Base-by-base conservation (phyloP, 2,329 filamentous ascomycete species). In the Apiospora aurea region DNA sequence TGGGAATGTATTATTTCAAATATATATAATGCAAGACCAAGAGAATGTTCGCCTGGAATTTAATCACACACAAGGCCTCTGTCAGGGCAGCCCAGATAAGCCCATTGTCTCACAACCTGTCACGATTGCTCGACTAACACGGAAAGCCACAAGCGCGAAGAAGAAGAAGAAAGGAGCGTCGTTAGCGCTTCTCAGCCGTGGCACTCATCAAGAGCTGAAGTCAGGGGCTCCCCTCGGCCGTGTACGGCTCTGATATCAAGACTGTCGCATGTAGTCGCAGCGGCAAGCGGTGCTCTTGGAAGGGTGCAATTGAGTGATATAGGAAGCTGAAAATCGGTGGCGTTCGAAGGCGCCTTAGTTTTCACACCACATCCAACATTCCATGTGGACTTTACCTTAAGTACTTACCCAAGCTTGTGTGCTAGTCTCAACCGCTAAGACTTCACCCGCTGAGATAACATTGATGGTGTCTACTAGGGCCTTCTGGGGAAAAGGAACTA, bases 101-200 rank as follows among this genome's bases (percentile, higher is more conserved):
- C 34, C 34, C 57, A 41, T 64, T 41, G 57, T 64, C 57, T 64
- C 21, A 64, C 29, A 34, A n/a, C 8, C 34, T 2, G 21, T 21
- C 29, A 38, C 29, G 41, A n/a, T 38, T 38, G 10, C 8, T 8
- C 29, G 18, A 64, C 34, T 64, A 64, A 34, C 26, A 61, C 29
- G 7, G 53, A 61, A 38, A 29, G 29, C 53, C 53, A 38, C 53
- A 61, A 61, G 53, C 53, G 53, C 53, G 26, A 61, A 49, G 53
- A 38, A 38, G 13, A 38, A 61, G 53, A 34, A 61, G 14, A 38
- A 61, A 61, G 16, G 16, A 38, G 53, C 53, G 26, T 61, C 34
- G 10, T 38, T 41, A 41, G 57, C 57, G 57, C 57, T 29, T 21
- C 34, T 64, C 57, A 64, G 57, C 57, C 57, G 34, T 34, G 57